Percentiles rank a stretch among this genome's conserved stretches.
phyloP scores from a whole-genome alignment of 768 basidiomycete genomes.

The Boletus reticuloceps region DNA sequence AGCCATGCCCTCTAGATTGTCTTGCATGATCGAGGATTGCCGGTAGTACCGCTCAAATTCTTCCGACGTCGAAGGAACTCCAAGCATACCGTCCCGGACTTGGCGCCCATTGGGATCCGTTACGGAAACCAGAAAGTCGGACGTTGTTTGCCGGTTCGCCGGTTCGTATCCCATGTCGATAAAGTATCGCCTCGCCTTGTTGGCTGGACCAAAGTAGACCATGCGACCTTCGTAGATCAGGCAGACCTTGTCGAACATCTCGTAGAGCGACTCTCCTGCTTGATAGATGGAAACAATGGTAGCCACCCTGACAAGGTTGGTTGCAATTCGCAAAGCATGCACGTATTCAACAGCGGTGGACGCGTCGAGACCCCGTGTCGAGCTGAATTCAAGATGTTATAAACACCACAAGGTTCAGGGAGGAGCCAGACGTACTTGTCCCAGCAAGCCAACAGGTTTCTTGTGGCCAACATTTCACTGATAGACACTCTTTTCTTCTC shows the following conservation, averaged over 20 bases:
- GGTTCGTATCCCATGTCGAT: constrained; percentile 55
- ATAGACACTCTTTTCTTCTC: constrained; percentile 85
- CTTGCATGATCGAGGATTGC: constrained; percentile 37
- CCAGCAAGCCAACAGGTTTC: constrained; percentile 74
- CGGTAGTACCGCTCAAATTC: constrained; percentile 56
- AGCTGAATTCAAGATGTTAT: constrained; percentile 49
- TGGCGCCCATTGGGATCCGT: constrained; percentile 65
- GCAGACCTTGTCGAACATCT: constrained; percentile 70
- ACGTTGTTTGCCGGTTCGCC: constrained; percentile 56
- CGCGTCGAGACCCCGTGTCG: constrained; percentile 63
- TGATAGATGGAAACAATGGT: constrained; percentile 87
- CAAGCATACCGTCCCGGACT: constrained; percentile 29
- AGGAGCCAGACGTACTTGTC: constrained; percentile 52
- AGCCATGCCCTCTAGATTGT: constrained; percentile 48
- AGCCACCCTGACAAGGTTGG: constrained; percentile 49
- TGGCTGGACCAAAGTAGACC: constrained; percentile 58
- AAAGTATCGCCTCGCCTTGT: constrained; percentile 57
- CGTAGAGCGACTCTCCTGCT: constrained; percentile 67
- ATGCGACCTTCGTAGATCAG: constrained; percentile 58
- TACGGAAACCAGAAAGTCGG: constrained; percentile 59
- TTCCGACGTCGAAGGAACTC: constrained; percentile 43
- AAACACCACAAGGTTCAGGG: constrained; percentile 29
- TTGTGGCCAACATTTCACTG: constrained; percentile 66
- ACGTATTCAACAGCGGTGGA: constrained; percentile 76
- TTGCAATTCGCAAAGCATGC: constrained; percentile 64